These are phyloP conservation scores for Trametes maxima DNA, from an alignment of 768 basidiomycete species.

Conservation along the genomic window DNA sequence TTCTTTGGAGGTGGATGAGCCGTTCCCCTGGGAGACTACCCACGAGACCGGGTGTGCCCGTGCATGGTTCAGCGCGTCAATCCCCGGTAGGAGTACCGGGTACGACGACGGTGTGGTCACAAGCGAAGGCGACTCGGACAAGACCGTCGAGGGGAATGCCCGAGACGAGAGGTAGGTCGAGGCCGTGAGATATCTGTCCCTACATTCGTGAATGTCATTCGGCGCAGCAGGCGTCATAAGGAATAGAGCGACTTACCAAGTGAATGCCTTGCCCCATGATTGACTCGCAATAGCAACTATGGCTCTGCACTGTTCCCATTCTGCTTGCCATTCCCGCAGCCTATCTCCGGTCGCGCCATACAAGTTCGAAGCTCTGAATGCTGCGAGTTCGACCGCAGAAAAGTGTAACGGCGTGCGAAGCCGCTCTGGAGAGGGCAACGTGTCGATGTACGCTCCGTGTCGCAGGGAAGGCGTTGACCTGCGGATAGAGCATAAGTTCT, in stretches of 20 bases:
- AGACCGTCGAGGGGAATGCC: conserved; percentile 85
- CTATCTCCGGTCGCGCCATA: conserved; percentile 77
- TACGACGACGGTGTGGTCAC: conserved; percentile 53
- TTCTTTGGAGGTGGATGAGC: conserved; percentile 6
- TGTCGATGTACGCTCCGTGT: conserved; percentile 67
- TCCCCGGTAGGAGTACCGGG: conserved; percentile 83
- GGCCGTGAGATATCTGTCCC: conserved; percentile 72
- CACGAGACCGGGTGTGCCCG: conserved; percentile 83
- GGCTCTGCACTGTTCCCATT: conserved; percentile 60
- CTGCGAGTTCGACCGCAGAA: conserved; percentile 56
- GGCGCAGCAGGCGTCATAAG: background rate
- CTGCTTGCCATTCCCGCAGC: conserved; percentile 56
- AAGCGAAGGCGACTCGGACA: conserved; percentile 59
- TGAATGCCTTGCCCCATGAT: conserved; percentile 54
- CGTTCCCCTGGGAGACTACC: conserved; percentile 48
- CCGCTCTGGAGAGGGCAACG: conserved; percentile 57
- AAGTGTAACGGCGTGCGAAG: conserved; percentile 80
- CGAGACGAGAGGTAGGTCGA: conserved; percentile 84
- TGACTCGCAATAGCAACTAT: conserved; percentile 39
- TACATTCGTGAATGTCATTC: conserved; percentile 29
- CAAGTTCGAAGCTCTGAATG: conserved; percentile 79
- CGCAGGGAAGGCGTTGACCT: conserved; percentile 5
- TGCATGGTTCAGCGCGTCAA: conserved; percentile 86
- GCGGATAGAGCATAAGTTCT: background rate
- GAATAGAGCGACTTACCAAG: conserved; percentile 55